Percentiles rank a stretch among this genome's conserved stretches.
Conservation (phyloP, 2,329 filamentous ascomycete species). For the Leptographium galeiforme region DNA sequence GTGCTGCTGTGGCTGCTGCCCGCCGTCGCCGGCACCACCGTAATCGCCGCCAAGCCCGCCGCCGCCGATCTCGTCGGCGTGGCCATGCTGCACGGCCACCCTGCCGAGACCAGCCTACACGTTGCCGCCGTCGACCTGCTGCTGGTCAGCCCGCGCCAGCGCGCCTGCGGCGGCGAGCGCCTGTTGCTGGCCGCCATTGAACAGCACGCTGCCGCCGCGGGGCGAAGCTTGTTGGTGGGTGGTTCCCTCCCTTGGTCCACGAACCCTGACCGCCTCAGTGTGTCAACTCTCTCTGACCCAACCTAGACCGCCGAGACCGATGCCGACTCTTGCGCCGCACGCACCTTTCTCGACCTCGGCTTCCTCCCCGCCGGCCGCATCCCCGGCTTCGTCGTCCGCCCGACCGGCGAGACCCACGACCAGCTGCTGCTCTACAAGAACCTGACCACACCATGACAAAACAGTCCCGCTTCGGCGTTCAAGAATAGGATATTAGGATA, state of each 20-base stretch:
- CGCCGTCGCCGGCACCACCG: not conserved
- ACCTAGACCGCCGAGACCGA: conserved; percentile 25
- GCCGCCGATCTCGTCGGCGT: conserved; percentile 38
- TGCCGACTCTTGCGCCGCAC: conserved; percentile 33
- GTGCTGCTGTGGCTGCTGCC: conserved; percentile 37
- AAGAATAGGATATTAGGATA: too few relatives aligned
- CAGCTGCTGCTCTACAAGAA: conserved; percentile 48
- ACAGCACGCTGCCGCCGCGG: conserved; percentile 32
- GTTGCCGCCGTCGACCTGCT: conserved; percentile 44
- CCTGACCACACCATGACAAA: conserved; percentile 16
- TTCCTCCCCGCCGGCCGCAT: conserved; percentile 42
- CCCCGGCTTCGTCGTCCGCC: conserved; percentile 34
- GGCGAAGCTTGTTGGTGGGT: conserved; percentile 40
- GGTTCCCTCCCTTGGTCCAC: not conserved
- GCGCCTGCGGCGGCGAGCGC: conserved; percentile 37
- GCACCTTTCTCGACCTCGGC: conserved; percentile 40
- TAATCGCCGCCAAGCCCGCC: conserved; percentile 8
- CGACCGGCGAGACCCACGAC: conserved; percentile 32
- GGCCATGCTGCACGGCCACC: conserved; percentile 38
- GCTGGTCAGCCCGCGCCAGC: conserved; percentile 37
- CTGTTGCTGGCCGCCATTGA: conserved; percentile 41
- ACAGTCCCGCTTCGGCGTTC: too few relatives aligned
- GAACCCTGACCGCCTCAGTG: not conserved
- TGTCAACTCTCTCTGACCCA: not conserved
- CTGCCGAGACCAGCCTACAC: conserved; percentile 41